These are phyloP conservation scores for Aspergillus alliaceus DNA, from an alignment of 2,329 filamentous ascomycete genomes.

Conservation along the genomic window DNA sequence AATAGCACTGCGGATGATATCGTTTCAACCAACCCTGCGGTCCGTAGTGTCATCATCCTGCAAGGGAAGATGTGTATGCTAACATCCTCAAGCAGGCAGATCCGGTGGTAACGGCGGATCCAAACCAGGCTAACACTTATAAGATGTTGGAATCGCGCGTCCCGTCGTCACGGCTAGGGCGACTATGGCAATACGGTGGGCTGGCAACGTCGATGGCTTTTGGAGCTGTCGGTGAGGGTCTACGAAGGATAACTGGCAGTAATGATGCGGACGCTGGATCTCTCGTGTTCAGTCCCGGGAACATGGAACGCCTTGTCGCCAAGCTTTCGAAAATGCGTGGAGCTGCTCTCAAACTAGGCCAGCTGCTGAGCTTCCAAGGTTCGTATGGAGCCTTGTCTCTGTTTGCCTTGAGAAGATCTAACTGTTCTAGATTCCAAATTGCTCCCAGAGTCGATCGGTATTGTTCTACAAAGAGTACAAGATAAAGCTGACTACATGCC, in stretches of 20 bases:
- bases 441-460: constrained; percentile 81
- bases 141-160: constrained; percentile 85
- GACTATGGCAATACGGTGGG: constrained; percentile 92
- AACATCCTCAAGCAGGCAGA: constrained; percentile 12
- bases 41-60: constrained; percentile 7
- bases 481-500: constrained; percentile 99
- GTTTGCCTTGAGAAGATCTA: background rate
- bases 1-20: constrained; percentile 14
- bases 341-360: constrained; percentile 92
- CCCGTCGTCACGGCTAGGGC: constrained; percentile 79
- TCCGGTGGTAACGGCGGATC: constrained; percentile 17
- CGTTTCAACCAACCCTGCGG: constrained; percentile 6
- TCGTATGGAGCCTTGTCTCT: background rate
- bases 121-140: constrained; percentile 50
- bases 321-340: constrained; percentile 96
- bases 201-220: constrained; percentile 94
- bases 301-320: constrained; percentile 89
- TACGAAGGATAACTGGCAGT: constrained; percentile 76
- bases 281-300: constrained; percentile 80
- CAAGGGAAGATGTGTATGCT: background rate
- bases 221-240: constrained; percentile 80
- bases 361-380: constrained; percentile 95
- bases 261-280: constrained; percentile 63
- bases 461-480: constrained; percentile 90
- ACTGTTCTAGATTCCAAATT: constrained; percentile 77